These are phyloP conservation scores for Schwanniomyces polymorphus DNA, from an alignment of 805 yeast species.

Conservation along the genomic window DNA sequence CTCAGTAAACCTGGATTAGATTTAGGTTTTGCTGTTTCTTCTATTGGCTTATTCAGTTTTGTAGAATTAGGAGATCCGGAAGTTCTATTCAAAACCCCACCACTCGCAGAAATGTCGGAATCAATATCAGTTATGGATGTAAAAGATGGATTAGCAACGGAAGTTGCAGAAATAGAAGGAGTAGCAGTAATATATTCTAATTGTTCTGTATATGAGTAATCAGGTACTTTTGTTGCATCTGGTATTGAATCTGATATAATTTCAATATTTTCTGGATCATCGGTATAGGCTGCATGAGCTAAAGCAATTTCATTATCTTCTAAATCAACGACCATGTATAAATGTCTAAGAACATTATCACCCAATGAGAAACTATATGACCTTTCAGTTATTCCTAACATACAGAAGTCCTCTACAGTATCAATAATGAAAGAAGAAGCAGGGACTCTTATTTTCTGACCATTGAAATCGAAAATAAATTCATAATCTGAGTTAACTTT, in stretches of 20 bases:
- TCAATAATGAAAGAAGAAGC: slow-evolving; percentile 3
- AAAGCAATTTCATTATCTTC: slow-evolving; percentile 56
- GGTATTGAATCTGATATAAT: slow-evolving; percentile 47
- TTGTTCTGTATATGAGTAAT: slow-evolving; percentile 18
- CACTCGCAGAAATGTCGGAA: not conserved
- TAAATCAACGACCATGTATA: slow-evolving; percentile 64
- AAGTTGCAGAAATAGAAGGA: slow-evolving; percentile 1
- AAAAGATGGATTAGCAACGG: not conserved
- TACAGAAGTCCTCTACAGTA: slow-evolving; percentile 15
- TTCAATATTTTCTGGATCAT: slow-evolving; percentile 41
- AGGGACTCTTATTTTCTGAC: slow-evolving; percentile 10
- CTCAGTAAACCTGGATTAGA: too few species aligned
- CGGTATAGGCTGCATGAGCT: slow-evolving; percentile 33
- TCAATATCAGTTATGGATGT: not conserved
- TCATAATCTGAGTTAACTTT: slow-evolving; percentile 13
- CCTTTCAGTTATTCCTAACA: slow-evolving; percentile 23
- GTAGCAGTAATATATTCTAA: not conserved
- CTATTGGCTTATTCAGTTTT: too few species aligned
- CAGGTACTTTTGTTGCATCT: slow-evolving; percentile 46
- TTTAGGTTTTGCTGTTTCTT: too few species aligned
- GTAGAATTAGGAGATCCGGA: not conserved
- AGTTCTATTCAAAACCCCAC: too few species aligned
- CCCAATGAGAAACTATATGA: slow-evolving; percentile 42
- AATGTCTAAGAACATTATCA: slow-evolving; percentile 60
- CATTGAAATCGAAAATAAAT: too few species aligned